Conservation (phyloP, 2,329 filamentous ascomycete species). For the Metarhizium robertsii region DNA sequence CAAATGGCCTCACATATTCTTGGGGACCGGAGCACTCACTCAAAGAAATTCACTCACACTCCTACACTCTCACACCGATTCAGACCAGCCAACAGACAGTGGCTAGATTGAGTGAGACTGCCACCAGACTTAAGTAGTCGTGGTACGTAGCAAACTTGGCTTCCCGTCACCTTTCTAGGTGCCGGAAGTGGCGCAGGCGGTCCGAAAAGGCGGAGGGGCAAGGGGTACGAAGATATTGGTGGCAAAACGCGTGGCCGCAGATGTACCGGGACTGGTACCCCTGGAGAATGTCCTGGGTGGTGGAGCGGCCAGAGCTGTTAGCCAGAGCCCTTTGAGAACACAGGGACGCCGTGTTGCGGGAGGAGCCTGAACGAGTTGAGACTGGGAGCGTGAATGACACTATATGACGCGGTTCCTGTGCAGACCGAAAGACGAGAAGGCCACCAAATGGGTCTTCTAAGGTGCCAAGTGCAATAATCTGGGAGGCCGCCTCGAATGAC, state of each 20-base stretch:
- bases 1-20: neutral
- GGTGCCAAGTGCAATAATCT: neutral
- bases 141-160: constrained; percentile 2
- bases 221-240: neutral
- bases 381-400: neutral
- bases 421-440: neutral
- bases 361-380: neutral
- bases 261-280: constrained; percentile 4
- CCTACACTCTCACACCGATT: neutral
- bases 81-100: neutral
- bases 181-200: constrained; percentile 11
- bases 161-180: neutral
- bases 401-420: neutral
- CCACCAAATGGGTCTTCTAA: neutral
- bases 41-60: neutral
- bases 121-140: neutral
- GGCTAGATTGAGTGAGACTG: neutral
- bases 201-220: constrained; percentile 9
- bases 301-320: neutral
- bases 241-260: neutral
- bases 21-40: constrained; percentile 3
- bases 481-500: neutral
- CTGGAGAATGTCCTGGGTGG: neutral
- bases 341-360: neutral
- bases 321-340: neutral